Conservation (phyloP, 2,329 filamentous ascomycete genomes). For the Penicillium sp. region DNA sequence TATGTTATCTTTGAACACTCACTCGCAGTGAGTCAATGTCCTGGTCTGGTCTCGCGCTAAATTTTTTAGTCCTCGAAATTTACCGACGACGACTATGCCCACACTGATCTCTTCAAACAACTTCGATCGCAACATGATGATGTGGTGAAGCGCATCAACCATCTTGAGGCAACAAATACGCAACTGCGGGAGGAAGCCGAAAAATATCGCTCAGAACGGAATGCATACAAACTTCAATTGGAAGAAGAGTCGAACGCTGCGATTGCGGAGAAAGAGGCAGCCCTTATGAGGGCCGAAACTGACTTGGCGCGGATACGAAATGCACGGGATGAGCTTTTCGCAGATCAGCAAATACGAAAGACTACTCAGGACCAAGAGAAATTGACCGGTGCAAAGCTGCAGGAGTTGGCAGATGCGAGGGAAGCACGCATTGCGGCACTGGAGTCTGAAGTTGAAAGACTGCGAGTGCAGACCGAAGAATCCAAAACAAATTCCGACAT, state of each 20-base stretch:
- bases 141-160: constrained; percentile 83
- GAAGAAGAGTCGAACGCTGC: constrained; percentile 71
- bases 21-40: too few relatives aligned
- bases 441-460: constrained; percentile 72
- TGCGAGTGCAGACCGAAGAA: constrained; percentile 54
- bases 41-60: neutral
- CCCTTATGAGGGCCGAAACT: constrained; percentile 71
- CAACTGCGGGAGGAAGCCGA: constrained; percentile 78
- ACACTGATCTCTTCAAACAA: constrained; percentile 88
- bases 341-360: constrained; percentile 74
- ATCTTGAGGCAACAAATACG: constrained; percentile 81
- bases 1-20: constrained; percentile 21
- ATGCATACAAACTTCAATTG: constrained; percentile 70
- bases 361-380: constrained; percentile 71
- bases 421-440: constrained; percentile 74
- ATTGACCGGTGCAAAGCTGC: constrained; percentile 63
- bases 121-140: constrained; percentile 88
- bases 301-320: constrained; percentile 82
- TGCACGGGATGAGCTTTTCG: constrained; percentile 74
- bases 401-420: constrained; percentile 71
- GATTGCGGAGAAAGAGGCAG: constrained; percentile 72
- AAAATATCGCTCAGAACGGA: constrained; percentile 77
- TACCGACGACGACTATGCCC: constrained; percentile 87
- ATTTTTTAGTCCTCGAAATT: constrained; percentile 56
- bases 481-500: constrained; percentile 41